These are phyloP conservation scores for Coleophoma eucalyptorum DNA, from an alignment of 2,329 filamentous ascomycete genomes.

Conservation along the genomic window DNA sequence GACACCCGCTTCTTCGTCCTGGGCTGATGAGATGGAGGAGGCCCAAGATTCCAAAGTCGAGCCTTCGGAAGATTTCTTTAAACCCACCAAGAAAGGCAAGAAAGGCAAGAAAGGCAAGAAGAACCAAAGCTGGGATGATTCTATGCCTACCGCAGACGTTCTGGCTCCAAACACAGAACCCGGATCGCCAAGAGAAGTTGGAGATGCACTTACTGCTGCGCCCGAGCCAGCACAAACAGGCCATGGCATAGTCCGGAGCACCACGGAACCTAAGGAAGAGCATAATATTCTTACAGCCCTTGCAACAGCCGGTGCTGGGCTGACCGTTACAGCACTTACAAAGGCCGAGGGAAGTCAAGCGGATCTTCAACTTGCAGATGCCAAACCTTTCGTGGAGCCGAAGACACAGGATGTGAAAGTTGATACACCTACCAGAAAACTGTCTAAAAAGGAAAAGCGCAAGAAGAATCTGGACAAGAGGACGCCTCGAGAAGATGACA, in stretches of 20 bases:
- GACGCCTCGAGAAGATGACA: slow-evolving; percentile 34
- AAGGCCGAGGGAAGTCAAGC: slow-evolving; percentile 5
- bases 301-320: slow-evolving; percentile 10
- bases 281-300: slow-evolving; percentile 12
- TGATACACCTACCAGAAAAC: slow-evolving; percentile 28
- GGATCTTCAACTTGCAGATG: slow-evolving; percentile 1
- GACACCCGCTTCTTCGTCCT: slow-evolving; percentile 21
- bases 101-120: slow-evolving; percentile 28
- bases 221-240: background rate
- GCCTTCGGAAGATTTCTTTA: slow-evolving; percentile 14
- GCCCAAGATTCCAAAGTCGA: slow-evolving; percentile 18
- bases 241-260: background rate
- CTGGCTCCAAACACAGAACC: slow-evolving; percentile 5
- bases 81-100: slow-evolving; percentile 33
- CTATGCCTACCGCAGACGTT: slow-evolving; percentile 3
- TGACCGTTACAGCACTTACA: slow-evolving; percentile 13
- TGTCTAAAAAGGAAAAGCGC: slow-evolving; percentile 32
- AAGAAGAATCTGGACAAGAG: slow-evolving; percentile 37
- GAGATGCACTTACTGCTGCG: background rate
- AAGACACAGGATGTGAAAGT: slow-evolving; percentile 32
- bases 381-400: slow-evolving; percentile 26
- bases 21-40: slow-evolving; percentile 24
- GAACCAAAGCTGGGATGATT: slow-evolving; percentile 9
- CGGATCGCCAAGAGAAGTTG: slow-evolving; percentile 4
- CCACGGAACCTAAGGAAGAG: slow-evolving; percentile 15